Evolutionary conservation across 768 basidiomycete genomes (phyloP), one percentile per base, ranked within the genome.

Genomic region (Termitomyces sp.): DNA sequence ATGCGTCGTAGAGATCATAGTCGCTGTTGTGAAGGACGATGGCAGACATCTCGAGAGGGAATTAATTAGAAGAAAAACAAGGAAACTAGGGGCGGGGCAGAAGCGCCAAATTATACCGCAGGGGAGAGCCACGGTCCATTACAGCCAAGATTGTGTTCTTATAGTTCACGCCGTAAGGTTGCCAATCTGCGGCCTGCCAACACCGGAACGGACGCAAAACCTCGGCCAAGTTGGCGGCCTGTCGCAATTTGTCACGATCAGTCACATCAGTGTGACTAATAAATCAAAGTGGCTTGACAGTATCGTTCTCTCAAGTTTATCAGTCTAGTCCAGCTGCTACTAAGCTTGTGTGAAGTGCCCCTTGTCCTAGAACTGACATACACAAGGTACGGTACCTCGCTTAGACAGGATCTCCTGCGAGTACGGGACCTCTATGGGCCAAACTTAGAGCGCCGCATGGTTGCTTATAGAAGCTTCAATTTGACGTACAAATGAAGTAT

Each of bases 1-100:
- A 78, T 30, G 89, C 89, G 70, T 91, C 87, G 69, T 86, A 88
- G 28, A 86, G 80, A 64, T 90, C 88, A 66, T 90, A 91, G 77
- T 90, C 88, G 68, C 82, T 78, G 67, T 77, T 79, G 55, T 77
- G 76, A 47, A 80, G 72, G 33, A 76, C 78, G 53, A 81, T 69
- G n/a, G 69, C 65, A 12, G 71, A 63, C 65, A 66, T 65, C 13
- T 6, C 51, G 16, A 53, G 55, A 28, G 28, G 8, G 14, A 30
- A n/a, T 1, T 22, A 13, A 20, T 22, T 49, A 7, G 47, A 22
- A 49, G 10, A 26, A 26, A 26, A 26, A 4, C 2, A 26, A 26
- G 4, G 4, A 26, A 26, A 26, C 26, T 26, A 26, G 26, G 26
- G 26, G 26, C 26, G 54, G 44, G 32, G 44, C 13, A 32, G n/a